Evolutionary conservation across 371 early-diverging fungal species (phyloP), one percentile per base, ranked within the genome.

Genomic region (Actinomucor elegans): DNA sequence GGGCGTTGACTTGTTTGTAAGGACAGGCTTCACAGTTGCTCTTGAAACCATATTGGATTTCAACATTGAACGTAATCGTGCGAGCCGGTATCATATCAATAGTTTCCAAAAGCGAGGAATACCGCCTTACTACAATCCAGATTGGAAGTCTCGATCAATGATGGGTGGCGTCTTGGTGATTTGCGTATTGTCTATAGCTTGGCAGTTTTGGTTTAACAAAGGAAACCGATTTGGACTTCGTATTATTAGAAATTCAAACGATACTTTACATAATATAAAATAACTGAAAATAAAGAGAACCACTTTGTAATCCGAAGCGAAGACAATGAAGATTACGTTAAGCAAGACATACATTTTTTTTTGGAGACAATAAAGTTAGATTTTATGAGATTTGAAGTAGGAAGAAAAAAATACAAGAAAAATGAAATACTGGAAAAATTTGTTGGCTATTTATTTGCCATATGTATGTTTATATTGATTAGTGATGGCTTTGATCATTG

Each of bases 151-250:
- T 5, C 67, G 65, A 21, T 57, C 43, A 8, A 69, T 67, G 61
- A 35, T 73, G 12, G 40, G 51, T 7, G 57, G 44, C n/a, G 49
- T 68, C 3, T 26, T 68, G 21, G 11, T 20, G 64, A 9, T 63
- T 56, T 47, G 0, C 61, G 18, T 12, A 12, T 3, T 61, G 12
- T 53, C 61, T 10, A 45, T 21, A 5, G 9, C 56, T 1, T 61
- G 38, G 38, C 69, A 68, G 37, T 32, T 41, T 0, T 38, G 34
- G 18, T 46, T 35, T 34, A 57, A 73, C 32, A 32, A 44, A 15
- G 73, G 73, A 7, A 53, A 46, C 18, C 33, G 73, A 18, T 73
- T 69, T 53, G 73, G 73, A 1, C 35, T 73, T 14, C 35, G 50
- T 21, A 28, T 54, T 4, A 32, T 60, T 12, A 20, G 29, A 12